Percentiles rank a stretch among this genome's conserved stretches.
These are phyloP conservation scores for Fusarium citri DNA, from an alignment of 2,329 filamentous ascomycete species.

Conservation along the genomic window DNA sequence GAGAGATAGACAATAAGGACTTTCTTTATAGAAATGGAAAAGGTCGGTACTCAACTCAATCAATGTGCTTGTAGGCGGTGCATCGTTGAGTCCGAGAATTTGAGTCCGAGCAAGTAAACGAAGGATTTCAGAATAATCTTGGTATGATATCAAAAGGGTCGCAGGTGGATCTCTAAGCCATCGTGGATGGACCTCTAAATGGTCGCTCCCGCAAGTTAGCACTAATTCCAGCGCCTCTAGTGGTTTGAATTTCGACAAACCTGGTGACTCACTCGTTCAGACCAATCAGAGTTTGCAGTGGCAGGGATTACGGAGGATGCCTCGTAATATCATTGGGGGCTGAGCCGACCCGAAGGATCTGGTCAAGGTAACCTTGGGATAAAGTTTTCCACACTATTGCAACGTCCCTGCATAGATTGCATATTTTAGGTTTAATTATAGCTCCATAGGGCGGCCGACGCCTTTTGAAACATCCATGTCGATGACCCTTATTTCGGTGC, in stretches of 20 bases:
- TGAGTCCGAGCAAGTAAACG: too few relatives aligned
- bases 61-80: neutral
- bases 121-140: neutral
- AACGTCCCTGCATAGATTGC: neutral
- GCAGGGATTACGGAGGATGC: neutral
- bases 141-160: accelerated
- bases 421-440: neutral
- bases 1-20: accelerated
- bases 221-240: neutral
- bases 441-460: neutral
- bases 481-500: too few relatives aligned
- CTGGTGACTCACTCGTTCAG: too few relatives aligned
- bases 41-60: too few relatives aligned
- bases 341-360: neutral
- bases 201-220: neutral
- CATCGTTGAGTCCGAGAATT: neutral
- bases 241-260: neutral
- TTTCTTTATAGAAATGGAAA: neutral
- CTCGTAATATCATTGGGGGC: neutral
- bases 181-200: neutral
- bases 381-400: neutral
- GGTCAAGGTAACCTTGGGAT: neutral
- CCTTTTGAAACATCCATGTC: accelerated
- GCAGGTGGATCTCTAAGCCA: accelerated
- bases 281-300: too few relatives aligned